Percentiles rank a stretch among this genome's conserved stretches.
Evolutionary conservation across 1,284 basidiomycete genomes (phyloP).

Genomic region (Cutaneotrichosporon mucoides): DNA sequence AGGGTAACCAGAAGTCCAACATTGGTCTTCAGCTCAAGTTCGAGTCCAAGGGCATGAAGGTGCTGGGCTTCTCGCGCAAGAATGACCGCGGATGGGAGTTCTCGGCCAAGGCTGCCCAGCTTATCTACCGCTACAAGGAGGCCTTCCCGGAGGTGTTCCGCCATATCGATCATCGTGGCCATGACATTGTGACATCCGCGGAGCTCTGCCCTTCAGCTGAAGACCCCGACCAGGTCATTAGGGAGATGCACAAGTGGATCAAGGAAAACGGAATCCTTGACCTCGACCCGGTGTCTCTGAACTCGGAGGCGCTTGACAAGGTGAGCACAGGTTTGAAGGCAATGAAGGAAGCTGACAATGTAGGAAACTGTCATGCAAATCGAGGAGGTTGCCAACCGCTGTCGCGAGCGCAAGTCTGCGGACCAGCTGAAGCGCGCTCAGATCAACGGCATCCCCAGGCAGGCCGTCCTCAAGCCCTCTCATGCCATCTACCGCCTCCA

Average conservation of each 20-base stretch:
- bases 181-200: conserved; percentile 68
- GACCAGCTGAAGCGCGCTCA: conserved; percentile 77
- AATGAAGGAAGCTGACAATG: too few relatives aligned
- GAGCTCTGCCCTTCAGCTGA: conserved; percentile 65
- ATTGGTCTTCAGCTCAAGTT: conserved; percentile 94
- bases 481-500: conserved; percentile 87
- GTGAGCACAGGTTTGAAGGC: too few relatives aligned
- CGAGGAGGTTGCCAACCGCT: conserved; percentile 51
- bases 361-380: conserved; percentile 67
- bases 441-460: conserved; percentile 87
- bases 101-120: conserved; percentile 75
- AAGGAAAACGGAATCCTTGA: conserved; percentile 79
- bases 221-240: conserved; percentile 66
- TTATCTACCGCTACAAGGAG: conserved; percentile 77
- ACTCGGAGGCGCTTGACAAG: conserved; percentile 86
- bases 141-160: conserved; percentile 78
- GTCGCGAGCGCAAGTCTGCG: conserved; percentile 16
- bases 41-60: conserved; percentile 92
- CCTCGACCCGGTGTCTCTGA: conserved; percentile 87
- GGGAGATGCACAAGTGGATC: conserved; percentile 80
- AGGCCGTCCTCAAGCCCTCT: conserved; percentile 87
- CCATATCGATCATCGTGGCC: conserved; percentile 60
- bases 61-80: conserved; percentile 88
- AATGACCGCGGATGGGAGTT: conserved; percentile 87
- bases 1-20: conserved; percentile 73